Conservation (phyloP, 345 rosid genomes). For the Lepidium aucheri region DNA sequence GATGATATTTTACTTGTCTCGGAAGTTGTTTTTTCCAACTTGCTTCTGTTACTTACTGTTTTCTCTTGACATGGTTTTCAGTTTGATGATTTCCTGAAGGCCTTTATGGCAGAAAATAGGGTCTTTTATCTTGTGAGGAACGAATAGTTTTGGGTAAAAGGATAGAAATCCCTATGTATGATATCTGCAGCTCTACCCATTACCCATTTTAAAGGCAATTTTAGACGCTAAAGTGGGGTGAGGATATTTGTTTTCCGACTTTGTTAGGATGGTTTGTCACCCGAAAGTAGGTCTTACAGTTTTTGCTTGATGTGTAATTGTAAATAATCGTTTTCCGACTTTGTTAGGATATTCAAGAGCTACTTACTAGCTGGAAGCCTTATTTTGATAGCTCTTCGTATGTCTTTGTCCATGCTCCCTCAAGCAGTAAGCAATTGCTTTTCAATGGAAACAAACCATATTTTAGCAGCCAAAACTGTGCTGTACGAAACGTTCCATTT, state of each 20-base stretch:
- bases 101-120: neutral
- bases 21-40: neutral
- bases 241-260: too few species aligned
- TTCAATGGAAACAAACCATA: slow-evolving; percentile 59
- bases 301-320: slow-evolving; percentile 7
- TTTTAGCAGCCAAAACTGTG: slow-evolving; percentile 51
- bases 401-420: slow-evolving; percentile 78
- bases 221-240: neutral
- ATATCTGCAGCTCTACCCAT: neutral
- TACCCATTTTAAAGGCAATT: neutral
- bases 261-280: neutral
- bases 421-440: slow-evolving; percentile 68
- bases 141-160: neutral
- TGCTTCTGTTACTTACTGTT: slow-evolving; percentile 2
- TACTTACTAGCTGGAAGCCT: slow-evolving; percentile 83
- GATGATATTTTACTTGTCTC: neutral
- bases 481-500: slow-evolving; percentile 51
- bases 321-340: slow-evolving; percentile 13
- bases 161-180: neutral
- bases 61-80: slow-evolving; percentile 2
- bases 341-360: slow-evolving; percentile 75
- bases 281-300: too few species aligned
- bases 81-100: neutral
- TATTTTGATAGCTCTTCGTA: slow-evolving; percentile 72
- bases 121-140: neutral